Evolutionary conservation across 2,329 filamentous ascomycete species (phyloP).

Genomic region (Leptographium flavum): DNA sequence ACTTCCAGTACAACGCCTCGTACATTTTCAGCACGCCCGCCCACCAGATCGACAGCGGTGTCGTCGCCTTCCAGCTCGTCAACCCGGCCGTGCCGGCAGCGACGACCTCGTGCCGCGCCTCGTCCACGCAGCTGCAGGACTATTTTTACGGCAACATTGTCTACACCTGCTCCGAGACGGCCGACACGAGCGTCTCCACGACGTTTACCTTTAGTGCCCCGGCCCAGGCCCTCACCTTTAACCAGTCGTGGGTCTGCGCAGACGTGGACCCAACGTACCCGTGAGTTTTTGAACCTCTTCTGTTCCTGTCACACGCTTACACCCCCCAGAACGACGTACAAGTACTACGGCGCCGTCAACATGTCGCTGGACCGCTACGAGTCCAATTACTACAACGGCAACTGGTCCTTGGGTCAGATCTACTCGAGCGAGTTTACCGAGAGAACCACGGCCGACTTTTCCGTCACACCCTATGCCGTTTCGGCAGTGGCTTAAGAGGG

Average conservation of each 20-base stretch:
- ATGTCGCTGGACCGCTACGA: slow-evolving; percentile 22
- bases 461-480: slow-evolving; percentile 19
- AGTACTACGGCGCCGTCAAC: slow-evolving; percentile 18
- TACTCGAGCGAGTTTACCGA: slow-evolving; percentile 21
- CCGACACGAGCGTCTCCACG: slow-evolving; percentile 14
- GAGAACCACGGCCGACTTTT: slow-evolving; percentile 20
- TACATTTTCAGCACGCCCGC: slow-evolving; percentile 35
- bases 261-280: slow-evolving; percentile 24
- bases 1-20: slow-evolving; percentile 33
- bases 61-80: slow-evolving; percentile 32
- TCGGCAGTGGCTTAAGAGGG: slow-evolving; percentile 20
- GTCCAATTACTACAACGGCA: slow-evolving; percentile 20
- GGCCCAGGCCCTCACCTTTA: slow-evolving; percentile 22
- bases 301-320: background rate
- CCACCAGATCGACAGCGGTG: slow-evolving; percentile 34
- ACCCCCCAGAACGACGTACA: slow-evolving; percentile 17
- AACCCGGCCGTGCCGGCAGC: slow-evolving; percentile 27
- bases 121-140: slow-evolving; percentile 27
- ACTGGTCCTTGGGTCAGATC: slow-evolving; percentile 25
- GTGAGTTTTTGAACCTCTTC: slow-evolving; percentile 13
- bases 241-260: slow-evolving; percentile 34
- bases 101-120: slow-evolving; percentile 24
- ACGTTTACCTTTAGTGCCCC: slow-evolving; percentile 29
- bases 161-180: slow-evolving; percentile 27
- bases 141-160: slow-evolving; percentile 34